Percentiles rank a stretch among this genome's conserved stretches.
These are phyloP conservation scores for Diospyros kaki DNA, from an alignment of 148 eudicot genomes.

Conservation along the genomic window DNA sequence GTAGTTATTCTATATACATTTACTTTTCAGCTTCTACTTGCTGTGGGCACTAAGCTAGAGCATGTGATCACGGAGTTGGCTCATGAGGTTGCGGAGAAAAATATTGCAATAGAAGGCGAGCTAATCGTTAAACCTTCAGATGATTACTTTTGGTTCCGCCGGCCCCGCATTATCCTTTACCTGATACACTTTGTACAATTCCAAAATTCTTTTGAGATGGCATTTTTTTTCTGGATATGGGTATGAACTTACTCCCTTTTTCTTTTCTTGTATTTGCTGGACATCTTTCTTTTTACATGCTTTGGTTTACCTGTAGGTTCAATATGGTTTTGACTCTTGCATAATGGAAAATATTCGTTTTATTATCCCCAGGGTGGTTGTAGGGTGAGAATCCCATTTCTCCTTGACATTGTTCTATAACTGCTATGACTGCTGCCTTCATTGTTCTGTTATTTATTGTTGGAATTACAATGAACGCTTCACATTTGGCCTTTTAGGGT, in stretches of 20 bases:
- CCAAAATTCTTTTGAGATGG: conserved; percentile 75
- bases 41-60: conserved; percentile 79
- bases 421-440: background rate
- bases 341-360: conserved; percentile 68
- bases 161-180: conserved; percentile 51
- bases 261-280: background rate
- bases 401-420: background rate
- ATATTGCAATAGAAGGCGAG: conserved; percentile 51
- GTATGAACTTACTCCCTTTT: conserved; percentile 12
- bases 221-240: conserved; percentile 77
- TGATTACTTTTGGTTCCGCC: conserved; percentile 62
- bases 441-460: background rate
- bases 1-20: background rate
- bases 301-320: conserved; percentile 33
- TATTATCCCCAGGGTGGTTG: conserved; percentile 53
- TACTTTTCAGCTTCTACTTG: conserved; percentile 44
- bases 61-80: conserved; percentile 67
- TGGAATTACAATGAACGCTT: background rate
- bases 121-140: conserved; percentile 65
- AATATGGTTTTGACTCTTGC: conserved; percentile 73
- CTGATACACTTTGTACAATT: conserved; percentile 69
- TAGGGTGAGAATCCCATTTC: conserved; percentile 40
- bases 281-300: background rate
- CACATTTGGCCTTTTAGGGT: conserved; percentile 34
- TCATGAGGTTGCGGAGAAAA: conserved; percentile 61